These are phyloP conservation scores for Phialophora chinensis DNA, from an alignment of 2,329 filamentous ascomycete genomes.

Conservation along the genomic window DNA sequence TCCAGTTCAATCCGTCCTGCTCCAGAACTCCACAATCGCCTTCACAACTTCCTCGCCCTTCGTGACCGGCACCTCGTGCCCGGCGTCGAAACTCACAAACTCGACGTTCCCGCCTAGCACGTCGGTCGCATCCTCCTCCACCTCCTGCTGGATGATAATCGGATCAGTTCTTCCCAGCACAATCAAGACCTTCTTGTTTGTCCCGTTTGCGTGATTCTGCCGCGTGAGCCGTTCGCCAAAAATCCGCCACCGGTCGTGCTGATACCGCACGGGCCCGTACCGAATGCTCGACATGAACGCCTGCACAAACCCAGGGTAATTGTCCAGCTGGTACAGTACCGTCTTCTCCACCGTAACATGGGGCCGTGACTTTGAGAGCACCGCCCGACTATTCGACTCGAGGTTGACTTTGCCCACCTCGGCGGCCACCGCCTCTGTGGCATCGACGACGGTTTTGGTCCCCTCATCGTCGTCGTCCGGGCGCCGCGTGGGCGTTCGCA, in stretches of 20 bases:
- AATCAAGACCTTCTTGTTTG: slow-evolving; percentile 60
- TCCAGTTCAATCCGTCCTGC: slow-evolving; percentile 27
- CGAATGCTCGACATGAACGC: slow-evolving; percentile 75
- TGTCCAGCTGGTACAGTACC: slow-evolving; percentile 71
- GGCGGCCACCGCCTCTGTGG: slow-evolving; percentile 50
- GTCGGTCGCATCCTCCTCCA: slow-evolving; percentile 64
- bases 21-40: slow-evolving; percentile 55
- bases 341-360: slow-evolving; percentile 65
- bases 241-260: slow-evolving; percentile 66
- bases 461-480: slow-evolving; percentile 34
- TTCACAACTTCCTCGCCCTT: slow-evolving; percentile 64
- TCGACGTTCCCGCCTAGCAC: slow-evolving; percentile 66
- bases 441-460: slow-evolving; percentile 48
- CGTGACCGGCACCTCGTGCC: slow-evolving; percentile 73
- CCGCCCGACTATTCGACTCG: slow-evolving; percentile 47
- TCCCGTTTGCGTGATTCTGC: slow-evolving; percentile 46
- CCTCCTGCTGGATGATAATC: slow-evolving; percentile 70
- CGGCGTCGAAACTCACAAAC: slow-evolving; percentile 64
- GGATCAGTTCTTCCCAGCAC: slow-evolving; percentile 70
- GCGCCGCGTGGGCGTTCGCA: slow-evolving; percentile 38
- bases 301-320: slow-evolving; percentile 70
- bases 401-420: slow-evolving; percentile 44
- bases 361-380: slow-evolving; percentile 60
- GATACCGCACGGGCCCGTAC: slow-evolving; percentile 70
- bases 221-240: slow-evolving; percentile 59